phyloP scores from a whole-genome alignment of 1,284 basidiomycete species.

The Inonotus hispidus region DNA sequence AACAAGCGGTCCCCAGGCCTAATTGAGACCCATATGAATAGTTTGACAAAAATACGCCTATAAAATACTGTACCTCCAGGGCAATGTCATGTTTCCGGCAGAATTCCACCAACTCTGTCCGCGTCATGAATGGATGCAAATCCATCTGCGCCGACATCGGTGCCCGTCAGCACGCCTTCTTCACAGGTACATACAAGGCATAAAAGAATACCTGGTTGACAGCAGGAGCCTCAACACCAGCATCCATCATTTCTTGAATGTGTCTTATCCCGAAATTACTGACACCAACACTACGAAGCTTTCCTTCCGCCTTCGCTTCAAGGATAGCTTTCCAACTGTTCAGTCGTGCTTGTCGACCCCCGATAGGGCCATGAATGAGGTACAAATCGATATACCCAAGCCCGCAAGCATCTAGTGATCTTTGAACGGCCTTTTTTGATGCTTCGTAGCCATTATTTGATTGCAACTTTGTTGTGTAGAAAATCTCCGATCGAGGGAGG shows the following conservation, averaged over 20 bases:
- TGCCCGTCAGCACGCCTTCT: no score
- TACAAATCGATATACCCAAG: constrained; percentile 50
- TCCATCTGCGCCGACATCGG: constrained; percentile 35
- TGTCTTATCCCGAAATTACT: constrained; percentile 50
- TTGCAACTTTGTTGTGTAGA: constrained; percentile 67
- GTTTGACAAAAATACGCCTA: constrained; percentile 21
- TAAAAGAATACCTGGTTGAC: constrained; percentile 40
- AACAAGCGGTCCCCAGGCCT: constrained; percentile 54
- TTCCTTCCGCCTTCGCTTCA: constrained; percentile 40
- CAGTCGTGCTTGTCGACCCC: constrained; percentile 35
- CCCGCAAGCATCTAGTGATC: constrained; percentile 48
- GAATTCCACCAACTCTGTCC: constrained; percentile 42
- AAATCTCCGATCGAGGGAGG: constrained; percentile 51
- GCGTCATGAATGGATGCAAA: constrained; percentile 53
- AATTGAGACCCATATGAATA: background rate
- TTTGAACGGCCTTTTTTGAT: constrained; percentile 45
- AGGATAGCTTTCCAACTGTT: constrained; percentile 39
- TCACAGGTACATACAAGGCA: background rate
- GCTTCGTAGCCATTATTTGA: constrained; percentile 48
- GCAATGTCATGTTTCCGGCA: constrained; percentile 41
- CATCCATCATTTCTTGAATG: constrained; percentile 40
- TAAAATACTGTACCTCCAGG: constrained; percentile 38
- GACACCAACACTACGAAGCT: constrained; percentile 48
- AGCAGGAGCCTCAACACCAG: constrained; percentile 36
- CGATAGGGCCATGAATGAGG: constrained; percentile 46